Evolutionary conservation across 208 protist genomes (phyloP), one percentile per base, ranked within the genome.

Genomic region (Trypanosoma cruzi): DNA sequence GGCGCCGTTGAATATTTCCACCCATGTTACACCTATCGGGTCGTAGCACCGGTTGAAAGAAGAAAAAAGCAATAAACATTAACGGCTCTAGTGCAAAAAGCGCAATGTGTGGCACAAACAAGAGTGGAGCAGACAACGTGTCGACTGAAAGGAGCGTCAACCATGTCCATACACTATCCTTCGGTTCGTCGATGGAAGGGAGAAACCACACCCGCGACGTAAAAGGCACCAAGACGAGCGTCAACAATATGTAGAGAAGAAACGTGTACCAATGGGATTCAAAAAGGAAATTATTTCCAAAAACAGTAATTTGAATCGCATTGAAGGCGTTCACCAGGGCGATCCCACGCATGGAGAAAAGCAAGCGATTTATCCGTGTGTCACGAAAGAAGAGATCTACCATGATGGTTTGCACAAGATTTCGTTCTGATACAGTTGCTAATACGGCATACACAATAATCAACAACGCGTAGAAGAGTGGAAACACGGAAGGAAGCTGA

Each of bases 171-270:
- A 86, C 29, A 14, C 71, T 81, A 18, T 81, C 78, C 46, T 82
- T 81, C 4, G 89, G 89, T 68, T 95, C 86, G 59, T 92, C 82
- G 6, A 90, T 28, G 0, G 89, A 95, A 0, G 82, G 78, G n/a
- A 95, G 71, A 42, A 95, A 86, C 84, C 85, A 95, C 26, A 88
- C 62, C 26, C 82, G 89, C 10, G 89, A 84, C 4, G 86, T 92
- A 65, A 91, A 95, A 3, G 89, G 86, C 29, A 84, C 70, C 28
- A 85, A 86, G 2, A 90, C 65, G n/a, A 85, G 31, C 6, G 68
- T 63, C n/a, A 92, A 65, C 3, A 90, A n/a, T 32, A 86, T 26
- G 56, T 91, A 89, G 16, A 95, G 44, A 18, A 89, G 16, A 18
- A 81, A 74, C 10, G 85, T 89, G 61, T 73, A 68, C 40, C 73